These are phyloP conservation scores for Apiospora arundinis DNA, from an alignment of 2,329 filamentous ascomycete genomes.

Conservation along the genomic window DNA sequence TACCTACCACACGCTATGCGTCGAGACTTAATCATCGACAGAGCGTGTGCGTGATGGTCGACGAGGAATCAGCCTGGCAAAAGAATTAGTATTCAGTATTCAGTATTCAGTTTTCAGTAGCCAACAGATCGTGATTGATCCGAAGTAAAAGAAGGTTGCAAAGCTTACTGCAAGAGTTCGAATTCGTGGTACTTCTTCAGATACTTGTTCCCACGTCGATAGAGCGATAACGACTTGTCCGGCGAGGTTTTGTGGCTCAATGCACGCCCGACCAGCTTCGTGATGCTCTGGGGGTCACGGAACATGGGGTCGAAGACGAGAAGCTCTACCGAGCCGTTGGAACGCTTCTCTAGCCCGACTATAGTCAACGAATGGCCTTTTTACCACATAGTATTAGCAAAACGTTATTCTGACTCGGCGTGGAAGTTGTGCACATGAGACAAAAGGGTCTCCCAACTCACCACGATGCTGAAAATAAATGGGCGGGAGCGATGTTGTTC, in stretches of 20 bases:
- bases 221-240: slow-evolving; percentile 68
- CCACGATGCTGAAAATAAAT: slow-evolving; percentile 89
- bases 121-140: background rate
- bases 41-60: background rate
- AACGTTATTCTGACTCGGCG: too few species aligned
- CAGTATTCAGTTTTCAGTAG: background rate
- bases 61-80: slow-evolving; percentile 2
- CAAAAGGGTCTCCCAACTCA: slow-evolving; percentile 39
- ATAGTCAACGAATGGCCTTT: slow-evolving; percentile 88
- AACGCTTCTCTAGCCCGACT: slow-evolving; percentile 77
- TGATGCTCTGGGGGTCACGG: slow-evolving; percentile 69
- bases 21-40: background rate
- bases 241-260: slow-evolving; percentile 52
- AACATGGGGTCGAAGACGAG: slow-evolving; percentile 91
- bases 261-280: slow-evolving; percentile 59
- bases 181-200: slow-evolving; percentile 77
- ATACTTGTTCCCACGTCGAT: slow-evolving; percentile 73
- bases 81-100: background rate
- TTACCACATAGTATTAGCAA: background rate
- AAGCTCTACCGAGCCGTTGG: slow-evolving; percentile 69
- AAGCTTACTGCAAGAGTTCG: slow-evolving; percentile 74
- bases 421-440: background rate
- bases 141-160: background rate
- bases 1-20: too few species aligned
- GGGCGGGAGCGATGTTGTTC: slow-evolving; percentile 75